Percentiles rank a stretch among this genome's conserved stretches.
These are phyloP conservation scores for Lichenothelia convexa DNA, from an alignment of 495 filamentous ascomycete genomes.

Conservation along the genomic window DNA sequence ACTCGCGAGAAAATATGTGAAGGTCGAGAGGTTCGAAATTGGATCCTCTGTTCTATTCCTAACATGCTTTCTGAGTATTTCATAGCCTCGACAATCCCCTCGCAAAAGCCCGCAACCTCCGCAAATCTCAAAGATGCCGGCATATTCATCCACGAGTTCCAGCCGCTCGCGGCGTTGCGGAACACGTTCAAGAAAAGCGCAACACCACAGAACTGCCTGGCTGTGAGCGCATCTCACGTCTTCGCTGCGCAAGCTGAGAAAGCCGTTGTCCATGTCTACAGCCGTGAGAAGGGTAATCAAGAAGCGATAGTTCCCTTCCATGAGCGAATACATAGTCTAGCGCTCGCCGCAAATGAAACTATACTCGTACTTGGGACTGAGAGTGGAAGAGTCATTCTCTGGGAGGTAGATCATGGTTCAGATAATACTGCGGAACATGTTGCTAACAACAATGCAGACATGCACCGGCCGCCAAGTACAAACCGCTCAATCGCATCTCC, in stretches of 20 bases:
- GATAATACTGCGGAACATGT: not conserved
- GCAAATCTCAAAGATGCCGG: constrained; percentile 57
- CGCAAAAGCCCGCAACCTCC: constrained; percentile 43
- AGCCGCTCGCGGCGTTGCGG: constrained; percentile 50
- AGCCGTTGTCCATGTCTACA: constrained; percentile 82
- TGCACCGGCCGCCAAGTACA: constrained; percentile 74
- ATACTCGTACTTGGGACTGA: constrained; percentile 71
- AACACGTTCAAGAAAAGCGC: constrained; percentile 86
- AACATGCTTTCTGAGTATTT: constrained; percentile 68
- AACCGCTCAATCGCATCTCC: constrained; percentile 75
- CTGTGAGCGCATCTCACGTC: constrained; percentile 64
- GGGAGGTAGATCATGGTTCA: constrained; percentile 66
- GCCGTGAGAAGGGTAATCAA: constrained; percentile 60
- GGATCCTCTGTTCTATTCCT: too few species aligned
- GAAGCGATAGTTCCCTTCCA: constrained; percentile 73
- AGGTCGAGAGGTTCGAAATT: too few species aligned
- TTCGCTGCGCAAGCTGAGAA: constrained; percentile 85
- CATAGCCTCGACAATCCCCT: constrained; percentile 50
- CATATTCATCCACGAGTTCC: constrained; percentile 68
- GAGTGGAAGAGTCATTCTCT: constrained; percentile 69
- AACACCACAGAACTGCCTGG: constrained; percentile 56
- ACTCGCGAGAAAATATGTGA: too few species aligned
- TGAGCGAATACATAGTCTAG: constrained; percentile 62
- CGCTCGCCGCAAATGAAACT: constrained; percentile 35
- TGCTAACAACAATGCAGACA: constrained; percentile 45